Evolutionary conservation across 129 eudicot species (phyloP), one percentile per base, ranked within the genome.

Genomic region (Centaurea solstitialis): DNA sequence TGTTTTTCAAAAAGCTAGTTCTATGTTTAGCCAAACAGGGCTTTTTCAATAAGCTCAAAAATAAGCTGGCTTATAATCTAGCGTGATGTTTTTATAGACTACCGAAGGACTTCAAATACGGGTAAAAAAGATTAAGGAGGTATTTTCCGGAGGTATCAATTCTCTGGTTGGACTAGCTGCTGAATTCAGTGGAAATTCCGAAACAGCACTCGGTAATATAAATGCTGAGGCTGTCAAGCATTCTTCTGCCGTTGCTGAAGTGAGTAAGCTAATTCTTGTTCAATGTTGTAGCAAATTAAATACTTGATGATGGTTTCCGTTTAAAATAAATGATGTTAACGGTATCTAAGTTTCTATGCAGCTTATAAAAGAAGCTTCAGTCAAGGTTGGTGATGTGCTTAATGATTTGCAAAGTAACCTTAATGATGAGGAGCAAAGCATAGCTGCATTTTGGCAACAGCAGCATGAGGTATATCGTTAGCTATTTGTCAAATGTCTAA

Each of bases 381-480:
- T 74, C 53, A 90, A 82, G 37, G 84, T 88, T 47, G 88, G 88
- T 73, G 81, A 50, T 4, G 61, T 90, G 69, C 76, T 88, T 75
- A 50, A 82, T 6, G 89, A 86, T 75, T 79, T 90, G 68, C 88
- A 81, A 65, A 79, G 74, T 71, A 85, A 82, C 72, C 92, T 90
- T 26, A 67, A 70, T 50, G 86, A 74, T 53, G 89, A 86, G 71
- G 92, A 88, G 76, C 80, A 90, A 68, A 88, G 80, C 62, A 37
- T 88, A 72, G 73, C 83, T 59, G 83, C 87, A 38, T 84, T 83
- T 88, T 82, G 87, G 80, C 80, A 81, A 50, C 89, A 86, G 13
- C 92, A 88, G 21, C 88, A 79, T 50, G 90, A 90, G 94, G 94
- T 88, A 84, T 70, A 40, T 73, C 12, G 40, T n/a, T 24, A 28